Percentiles rank a stretch among this genome's conserved stretches.
Evolutionary conservation across 768 basidiomycete species (phyloP).

Genomic region (Cystobasidiopsis lactophilus): DNA sequence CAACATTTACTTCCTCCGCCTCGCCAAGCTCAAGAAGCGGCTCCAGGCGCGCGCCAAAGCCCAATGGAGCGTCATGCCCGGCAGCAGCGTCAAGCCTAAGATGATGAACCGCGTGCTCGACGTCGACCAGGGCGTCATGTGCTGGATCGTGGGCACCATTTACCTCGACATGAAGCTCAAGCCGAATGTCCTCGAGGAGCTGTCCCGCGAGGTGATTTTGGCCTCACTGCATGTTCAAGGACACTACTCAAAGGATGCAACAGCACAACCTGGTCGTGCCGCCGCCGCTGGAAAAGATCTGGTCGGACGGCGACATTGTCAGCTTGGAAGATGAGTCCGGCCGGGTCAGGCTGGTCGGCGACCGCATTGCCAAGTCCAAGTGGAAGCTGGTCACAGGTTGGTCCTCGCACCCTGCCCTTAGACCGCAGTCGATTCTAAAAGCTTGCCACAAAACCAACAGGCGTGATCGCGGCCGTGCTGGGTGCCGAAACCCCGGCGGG

Average conservation of each 20-base stretch:
- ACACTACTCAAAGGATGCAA: background rate
- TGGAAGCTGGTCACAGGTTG: conserved; percentile 52
- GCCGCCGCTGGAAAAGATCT: conserved; percentile 48
- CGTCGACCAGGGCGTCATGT: conserved; percentile 58
- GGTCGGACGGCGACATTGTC: conserved; percentile 50
- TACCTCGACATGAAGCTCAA: conserved; percentile 99
- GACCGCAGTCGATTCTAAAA: background rate
- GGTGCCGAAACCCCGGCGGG: conserved; percentile 74
- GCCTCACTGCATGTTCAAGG: background rate
- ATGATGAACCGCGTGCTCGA: conserved; percentile 65
- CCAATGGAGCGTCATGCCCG: conserved; percentile 32
- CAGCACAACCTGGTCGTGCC: conserved; percentile 80
- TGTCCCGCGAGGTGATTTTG: conserved; percentile 67
- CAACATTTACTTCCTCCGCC: conserved; percentile 45
- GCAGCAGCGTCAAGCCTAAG: background rate
- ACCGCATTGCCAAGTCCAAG: conserved; percentile 31
- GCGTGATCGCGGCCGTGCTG: conserved; percentile 68
- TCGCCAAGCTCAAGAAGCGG: conserved; percentile 32
- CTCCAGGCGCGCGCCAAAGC: conserved; percentile 33
- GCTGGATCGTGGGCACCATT: conserved; percentile 80
- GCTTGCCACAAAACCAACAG: no score
- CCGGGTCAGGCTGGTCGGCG: conserved; percentile 66
- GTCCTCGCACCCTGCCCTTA: background rate
- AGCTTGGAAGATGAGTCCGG: conserved; percentile 96
- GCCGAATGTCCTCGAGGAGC: conserved; percentile 88